Percentiles rank a stretch among this genome's conserved stretches.
Evolutionary conservation across 257 asterid species (phyloP).

Genomic region (Cordia subcordata): DNA sequence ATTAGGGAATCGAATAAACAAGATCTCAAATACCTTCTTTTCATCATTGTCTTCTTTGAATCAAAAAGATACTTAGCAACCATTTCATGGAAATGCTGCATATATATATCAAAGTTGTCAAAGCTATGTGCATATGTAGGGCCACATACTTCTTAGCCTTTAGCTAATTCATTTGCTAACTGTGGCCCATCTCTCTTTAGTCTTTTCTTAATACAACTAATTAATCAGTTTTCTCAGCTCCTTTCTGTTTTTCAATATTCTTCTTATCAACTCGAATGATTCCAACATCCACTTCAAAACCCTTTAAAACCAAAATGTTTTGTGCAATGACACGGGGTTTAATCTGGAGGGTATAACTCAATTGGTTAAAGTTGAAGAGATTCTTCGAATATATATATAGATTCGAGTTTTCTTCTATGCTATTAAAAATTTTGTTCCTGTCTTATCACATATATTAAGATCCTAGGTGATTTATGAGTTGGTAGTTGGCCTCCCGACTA

Average conservation of each 20-base stretch:
- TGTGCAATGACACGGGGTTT: too few relatives aligned
- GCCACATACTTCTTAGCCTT: constrained; percentile 25
- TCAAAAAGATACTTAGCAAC: constrained; percentile 14
- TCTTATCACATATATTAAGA: too few relatives aligned
- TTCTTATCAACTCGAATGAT: constrained; percentile 16
- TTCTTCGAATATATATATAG: too few relatives aligned
- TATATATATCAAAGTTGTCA: constrained; percentile 38
- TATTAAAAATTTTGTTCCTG: too few relatives aligned
- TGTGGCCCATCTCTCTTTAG: constrained; percentile 31
- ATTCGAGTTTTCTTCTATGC: too few relatives aligned
- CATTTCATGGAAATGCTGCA: constrained; percentile 26
- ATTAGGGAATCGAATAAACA: constrained; percentile 26
- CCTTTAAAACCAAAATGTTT: too few relatives aligned
- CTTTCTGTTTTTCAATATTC: constrained; percentile 19
- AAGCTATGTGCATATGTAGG: constrained; percentile 34
- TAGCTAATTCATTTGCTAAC: constrained; percentile 31
- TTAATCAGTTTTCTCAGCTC: constrained; percentile 16
- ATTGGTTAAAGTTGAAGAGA: too few relatives aligned
- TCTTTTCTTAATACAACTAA: constrained; percentile 27
- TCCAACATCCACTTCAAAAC: constrained; percentile 6
- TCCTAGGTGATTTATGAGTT: too few relatives aligned
- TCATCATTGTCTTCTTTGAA: constrained; percentile 32
- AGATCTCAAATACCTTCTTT: constrained; percentile 18
- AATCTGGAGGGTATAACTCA: too few relatives aligned
- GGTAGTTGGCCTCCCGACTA: too few relatives aligned